Conservation (phyloP, 2,329 filamentous ascomycete species). For the Torrubiella hemipterigena region DNA sequence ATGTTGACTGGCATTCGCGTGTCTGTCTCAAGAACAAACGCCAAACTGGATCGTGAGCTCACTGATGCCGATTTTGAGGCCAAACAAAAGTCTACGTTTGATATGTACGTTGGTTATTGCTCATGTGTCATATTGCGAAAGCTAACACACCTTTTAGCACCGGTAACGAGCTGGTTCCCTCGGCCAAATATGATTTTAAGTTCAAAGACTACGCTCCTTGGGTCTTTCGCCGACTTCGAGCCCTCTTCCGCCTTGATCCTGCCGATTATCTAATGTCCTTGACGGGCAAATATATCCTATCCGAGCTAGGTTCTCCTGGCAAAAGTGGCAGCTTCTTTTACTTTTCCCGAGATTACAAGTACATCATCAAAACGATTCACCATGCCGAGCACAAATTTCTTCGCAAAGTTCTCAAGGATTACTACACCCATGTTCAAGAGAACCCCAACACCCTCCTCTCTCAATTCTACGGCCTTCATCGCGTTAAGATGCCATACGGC, state of each 20-base stretch:
- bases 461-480: conserved; percentile 93
- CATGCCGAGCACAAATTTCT: conserved; percentile 87
- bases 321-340: conserved; percentile 99
- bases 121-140: not conserved
- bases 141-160: conserved; percentile 42
- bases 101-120: conserved; percentile 55
- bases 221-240: conserved; percentile 89
- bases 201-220: conserved; percentile 99
- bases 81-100: conserved; percentile 97
- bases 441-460: conserved; percentile 96
- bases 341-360: conserved; percentile 98
- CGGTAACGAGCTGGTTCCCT: conserved; percentile 92
- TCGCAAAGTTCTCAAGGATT: conserved; percentile 74
- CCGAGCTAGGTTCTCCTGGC: conserved; percentile 89
- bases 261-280: conserved; percentile 97
- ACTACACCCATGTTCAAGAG: conserved; percentile 82
- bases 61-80: conserved; percentile 87
- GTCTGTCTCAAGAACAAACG: conserved; percentile 89
- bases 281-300: conserved; percentile 97
- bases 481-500: conserved; percentile 96
- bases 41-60: conserved; percentile 84
- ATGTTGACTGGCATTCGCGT: conserved; percentile 99
- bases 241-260: conserved; percentile 82
- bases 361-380: conserved; percentile 99
- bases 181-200: conserved; percentile 99